These are phyloP conservation scores for Hypoxylon sp. DNA, from an alignment of 2,329 filamentous ascomycete species.

Conservation along the genomic window DNA sequence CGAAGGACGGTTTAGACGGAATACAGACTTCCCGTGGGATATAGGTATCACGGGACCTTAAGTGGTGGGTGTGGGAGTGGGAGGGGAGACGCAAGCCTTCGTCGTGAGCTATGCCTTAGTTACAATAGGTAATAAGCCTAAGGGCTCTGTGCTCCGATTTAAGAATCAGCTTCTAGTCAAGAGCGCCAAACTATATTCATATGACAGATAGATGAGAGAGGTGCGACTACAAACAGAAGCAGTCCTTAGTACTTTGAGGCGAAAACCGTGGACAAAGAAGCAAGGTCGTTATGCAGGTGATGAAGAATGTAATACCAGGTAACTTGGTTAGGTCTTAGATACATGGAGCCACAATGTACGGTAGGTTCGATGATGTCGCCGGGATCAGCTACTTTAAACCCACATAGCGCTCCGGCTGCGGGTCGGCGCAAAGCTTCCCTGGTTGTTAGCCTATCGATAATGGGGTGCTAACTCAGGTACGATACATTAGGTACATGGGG, in stretches of 20 bases:
- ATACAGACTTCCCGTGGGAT: slow-evolving; percentile 11
- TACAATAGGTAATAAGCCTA: slow-evolving; percentile 14
- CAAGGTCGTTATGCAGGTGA: slow-evolving; percentile 12
- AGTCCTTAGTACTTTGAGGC: not conserved
- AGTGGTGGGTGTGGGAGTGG: not conserved
- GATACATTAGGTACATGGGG: slow-evolving; percentile 7
- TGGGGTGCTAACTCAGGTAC: slow-evolving; percentile 37
- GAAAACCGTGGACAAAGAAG: slow-evolving; percentile 20
- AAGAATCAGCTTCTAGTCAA: slow-evolving; percentile 24
- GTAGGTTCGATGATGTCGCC: slow-evolving; percentile 40
- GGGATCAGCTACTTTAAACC: slow-evolving; percentile 31
- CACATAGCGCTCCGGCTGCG: slow-evolving; percentile 18
- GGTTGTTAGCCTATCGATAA: slow-evolving; percentile 37
- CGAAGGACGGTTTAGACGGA: slow-evolving; percentile 13
- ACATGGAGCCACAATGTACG: not conserved
- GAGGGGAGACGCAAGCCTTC: slow-evolving; percentile 1
- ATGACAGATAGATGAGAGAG: slow-evolving; percentile 16
- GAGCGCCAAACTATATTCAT: slow-evolving; percentile 19
- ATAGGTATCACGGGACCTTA: slow-evolving; percentile 23
- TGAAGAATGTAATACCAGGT: slow-evolving; percentile 17
- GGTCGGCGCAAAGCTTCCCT: slow-evolving; percentile 25
- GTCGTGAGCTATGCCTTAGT: slow-evolving; percentile 5
- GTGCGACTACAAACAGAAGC: not conserved
- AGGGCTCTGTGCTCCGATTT: slow-evolving; percentile 16
- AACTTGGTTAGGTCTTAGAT: slow-evolving; percentile 14